phyloP scores from a whole-genome alignment of 2,329 filamentous ascomycete species.

The Aspergillus alliaceus region DNA sequence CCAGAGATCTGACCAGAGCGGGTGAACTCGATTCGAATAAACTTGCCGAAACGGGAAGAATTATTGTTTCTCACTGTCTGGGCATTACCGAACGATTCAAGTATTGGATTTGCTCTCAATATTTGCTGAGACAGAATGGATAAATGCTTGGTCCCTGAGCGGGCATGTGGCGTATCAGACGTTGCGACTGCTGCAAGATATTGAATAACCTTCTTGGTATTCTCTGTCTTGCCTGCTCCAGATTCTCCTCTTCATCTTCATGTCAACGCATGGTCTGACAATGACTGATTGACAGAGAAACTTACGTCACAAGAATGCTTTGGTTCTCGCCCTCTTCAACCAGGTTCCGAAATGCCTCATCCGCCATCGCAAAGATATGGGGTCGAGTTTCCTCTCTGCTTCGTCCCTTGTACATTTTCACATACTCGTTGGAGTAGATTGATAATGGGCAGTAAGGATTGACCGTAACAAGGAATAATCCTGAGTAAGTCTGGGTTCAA shows the following conservation, averaged over 20 bases:
- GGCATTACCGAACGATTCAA: constrained; percentile 97
- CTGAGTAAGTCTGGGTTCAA: constrained; percentile 76
- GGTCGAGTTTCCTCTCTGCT: constrained; percentile 92
- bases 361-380: constrained; percentile 96
- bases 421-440: constrained; percentile 94
- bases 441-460: constrained; percentile 94
- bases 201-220: constrained; percentile 99
- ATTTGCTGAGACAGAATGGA: constrained; percentile 96
- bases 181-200: constrained; percentile 94
- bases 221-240: constrained; percentile 96
- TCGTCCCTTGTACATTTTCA: constrained; percentile 96
- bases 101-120: constrained; percentile 89
- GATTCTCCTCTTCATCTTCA: constrained; percentile 69
- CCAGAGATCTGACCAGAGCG: constrained; percentile 86
- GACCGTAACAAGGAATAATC: constrained; percentile 92
- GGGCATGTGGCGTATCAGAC: constrained; percentile 66
- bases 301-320: constrained; percentile 87
- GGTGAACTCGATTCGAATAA: constrained; percentile 95
- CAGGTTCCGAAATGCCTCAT: constrained; percentile 91
- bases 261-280: neutral
- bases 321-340: constrained; percentile 95
- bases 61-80: constrained; percentile 98
- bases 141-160: constrained; percentile 64
- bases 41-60: constrained; percentile 96
- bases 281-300: constrained; percentile 10